Conservation (phyloP, 768 basidiomycete species). For the Tremella yokohamensis region DNA sequence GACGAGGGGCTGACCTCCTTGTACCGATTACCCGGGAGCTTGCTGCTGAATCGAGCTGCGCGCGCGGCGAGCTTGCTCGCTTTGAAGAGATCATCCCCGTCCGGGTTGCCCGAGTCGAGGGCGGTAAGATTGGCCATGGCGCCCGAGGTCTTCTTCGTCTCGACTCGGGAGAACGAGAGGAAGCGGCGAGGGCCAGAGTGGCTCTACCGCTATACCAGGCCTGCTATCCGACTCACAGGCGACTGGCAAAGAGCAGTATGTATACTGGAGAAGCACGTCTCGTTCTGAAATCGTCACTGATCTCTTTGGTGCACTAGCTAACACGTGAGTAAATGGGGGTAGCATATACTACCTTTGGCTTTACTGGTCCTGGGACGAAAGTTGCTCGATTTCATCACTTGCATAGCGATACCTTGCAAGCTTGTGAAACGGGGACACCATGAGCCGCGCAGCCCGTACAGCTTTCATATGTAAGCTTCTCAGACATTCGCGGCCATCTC, state of each 20-base stretch:
- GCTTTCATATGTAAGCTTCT: too few relatives aligned
- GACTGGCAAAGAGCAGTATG: too few relatives aligned
- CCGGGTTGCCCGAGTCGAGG: slow-evolving; percentile 30
- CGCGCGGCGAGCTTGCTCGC: slow-evolving; percentile 31
- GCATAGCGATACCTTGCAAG: too few relatives aligned
- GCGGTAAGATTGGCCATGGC: slow-evolving; percentile 12
- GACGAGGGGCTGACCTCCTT: slow-evolving; percentile 41
- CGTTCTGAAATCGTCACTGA: not conserved
- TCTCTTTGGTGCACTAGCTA: not conserved
- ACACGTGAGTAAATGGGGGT: not conserved
- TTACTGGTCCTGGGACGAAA: too few relatives aligned
- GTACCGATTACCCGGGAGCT: slow-evolving; percentile 55
- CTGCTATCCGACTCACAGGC: not conserved
- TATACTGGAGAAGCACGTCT: too few relatives aligned
- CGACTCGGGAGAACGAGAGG: too few relatives aligned
- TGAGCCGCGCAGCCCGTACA: too few relatives aligned
- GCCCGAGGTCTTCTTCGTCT: not conserved
- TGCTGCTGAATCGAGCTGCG: slow-evolving; percentile 43
- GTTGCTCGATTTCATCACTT: too few relatives aligned
- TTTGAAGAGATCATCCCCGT: slow-evolving; percentile 34
- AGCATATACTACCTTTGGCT: too few relatives aligned
- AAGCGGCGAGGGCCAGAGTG: too few relatives aligned
- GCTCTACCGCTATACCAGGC: not conserved
- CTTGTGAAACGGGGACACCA: too few relatives aligned
- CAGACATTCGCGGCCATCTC: too few relatives aligned